These are phyloP conservation scores for Piper betle DNA, from an alignment of 164 flowering plant genomes.

Conservation along the genomic window DNA sequence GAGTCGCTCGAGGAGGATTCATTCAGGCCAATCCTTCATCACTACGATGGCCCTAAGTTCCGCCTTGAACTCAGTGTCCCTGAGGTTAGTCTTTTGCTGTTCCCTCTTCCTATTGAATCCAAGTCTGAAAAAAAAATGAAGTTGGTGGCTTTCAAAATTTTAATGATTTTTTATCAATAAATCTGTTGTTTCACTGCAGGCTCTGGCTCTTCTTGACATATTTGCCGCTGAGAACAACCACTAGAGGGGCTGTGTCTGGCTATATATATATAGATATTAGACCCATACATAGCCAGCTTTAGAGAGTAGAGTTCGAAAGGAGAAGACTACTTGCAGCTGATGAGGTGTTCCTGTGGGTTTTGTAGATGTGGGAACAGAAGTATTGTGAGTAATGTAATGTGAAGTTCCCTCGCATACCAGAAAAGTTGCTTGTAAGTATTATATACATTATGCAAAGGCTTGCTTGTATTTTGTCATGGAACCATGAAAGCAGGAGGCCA, in stretches of 20 bases:
- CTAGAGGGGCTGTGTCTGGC: background rate
- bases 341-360: background rate
- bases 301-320: background rate
- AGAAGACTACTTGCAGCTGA: background rate
- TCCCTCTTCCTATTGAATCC: background rate
- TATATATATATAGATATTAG: background rate
- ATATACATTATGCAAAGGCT: background rate
- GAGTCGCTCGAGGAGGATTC: conserved; percentile 90
- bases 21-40: conserved; percentile 94
- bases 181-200: conserved; percentile 22
- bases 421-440: no score
- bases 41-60: conserved; percentile 97
- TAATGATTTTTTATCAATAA: background rate
- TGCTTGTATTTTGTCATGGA: background rate
- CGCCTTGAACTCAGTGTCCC: conserved; percentile 85
- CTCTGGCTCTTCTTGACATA: conserved; percentile 52
- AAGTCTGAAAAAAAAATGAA: background rate
- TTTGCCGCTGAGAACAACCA: conserved; percentile 19
- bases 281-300: background rate
- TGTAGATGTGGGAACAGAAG: background rate
- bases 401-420: background rate
- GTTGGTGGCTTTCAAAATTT: background rate
- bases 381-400: background rate
- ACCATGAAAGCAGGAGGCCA: background rate
- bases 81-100: conserved; percentile 36